Base-by-base conservation (phyloP, 345 rosid genomes). In the Cardamine chenopodiifolia region DNA sequence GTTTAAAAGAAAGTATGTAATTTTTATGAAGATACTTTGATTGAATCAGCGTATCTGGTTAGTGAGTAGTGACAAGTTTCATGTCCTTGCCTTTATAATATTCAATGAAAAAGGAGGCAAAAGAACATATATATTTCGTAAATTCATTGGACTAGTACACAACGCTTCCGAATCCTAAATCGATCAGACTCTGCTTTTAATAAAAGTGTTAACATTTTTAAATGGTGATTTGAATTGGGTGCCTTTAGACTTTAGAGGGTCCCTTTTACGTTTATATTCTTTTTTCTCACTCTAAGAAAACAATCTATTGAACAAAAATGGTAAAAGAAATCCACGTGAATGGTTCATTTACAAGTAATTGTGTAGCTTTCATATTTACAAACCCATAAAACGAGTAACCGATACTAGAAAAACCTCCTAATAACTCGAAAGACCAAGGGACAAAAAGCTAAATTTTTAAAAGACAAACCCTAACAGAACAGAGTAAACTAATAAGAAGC, bases 201-300 rank as follows among this genome's bases (percentile, higher is more conserved):
- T 35, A 13, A 74, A 45, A 57, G 66, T 57, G 19, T 62, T 62
- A 56, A 22, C 62, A 9, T 15, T 28, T 20, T 52, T 32, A 20
- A n/a, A 31, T 35, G 3, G 14, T 55, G 39, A 35, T 47, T 23
- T 32, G 28, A 45, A 31, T 64, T 56, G 59, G 59, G 71, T 65
- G 62, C 44, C 31, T 71, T 71, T 49, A 39, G 60, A 39, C 17
- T 71, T 23, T 50, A n/a, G 29, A 50, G 61, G 47, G 77, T 39
- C 76, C 55, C 64, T 31, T 63, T 5, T 53, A 12, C 23, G 47
- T 31, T 29, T 63, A 63, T 64, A 64, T 22, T 63, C 7, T n/a
- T n/a, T n/a, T n/a, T n/a, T n/a, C n/a, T n/a, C n/a, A n/a, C n/a
- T n/a, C n/a, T n/a, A n/a, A n/a, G n/a, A n/a, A 53, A 50, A 50